Evolutionary conservation across 2,329 filamentous ascomycete species (phyloP), one percentile per base, ranked within the genome.

Genomic region (Aspergillus sp.): DNA sequence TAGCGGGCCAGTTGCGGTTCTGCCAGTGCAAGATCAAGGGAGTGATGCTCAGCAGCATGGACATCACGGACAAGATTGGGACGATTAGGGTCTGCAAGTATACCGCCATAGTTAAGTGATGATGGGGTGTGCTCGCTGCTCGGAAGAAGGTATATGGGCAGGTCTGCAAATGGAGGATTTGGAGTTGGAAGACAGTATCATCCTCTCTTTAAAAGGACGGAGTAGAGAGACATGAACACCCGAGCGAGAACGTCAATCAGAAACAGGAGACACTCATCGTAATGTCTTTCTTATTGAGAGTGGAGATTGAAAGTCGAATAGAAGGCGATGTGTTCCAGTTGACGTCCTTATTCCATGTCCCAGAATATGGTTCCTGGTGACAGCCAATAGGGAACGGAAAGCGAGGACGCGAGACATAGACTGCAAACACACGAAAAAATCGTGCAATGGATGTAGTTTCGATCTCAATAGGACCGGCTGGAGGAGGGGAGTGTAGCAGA

Each of bases 11-110:
- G 66, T 88, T 89, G 52, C 76, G 76, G 58, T 85, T 82, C 48
- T 77, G 77, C 54, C 78, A 73, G 65, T 88, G 86, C 74, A 85
- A 82, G 50, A 79, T 64, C 49, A 88, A 67, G 2, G 86, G 83
- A 5, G 82, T 76, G 32, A 83, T 72, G 61, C 79, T 77, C 47
- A 86, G 70, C 19, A 84, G 56, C 43, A 81, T 71, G 14, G 80
- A 68, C 20, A 84, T 57, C 17, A 78, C 66, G 14, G 80, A 75
- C 20, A 85, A 67, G 13, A 76, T 58, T 1, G 81, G 78, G 32
- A 86, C 66, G 13, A 63, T 10, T 38, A 38, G 34, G n/a, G 16
- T 38, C 34, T 38, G 34, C 34, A n/a, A 1, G 16, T n/a, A 38
- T n/a, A 17, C 7, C n/a, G 34, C 34, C 14, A 17, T 17, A 38